Conservation (phyloP, 2,329 filamentous ascomycete species). For the Sporothrix brasiliensis region DNA sequence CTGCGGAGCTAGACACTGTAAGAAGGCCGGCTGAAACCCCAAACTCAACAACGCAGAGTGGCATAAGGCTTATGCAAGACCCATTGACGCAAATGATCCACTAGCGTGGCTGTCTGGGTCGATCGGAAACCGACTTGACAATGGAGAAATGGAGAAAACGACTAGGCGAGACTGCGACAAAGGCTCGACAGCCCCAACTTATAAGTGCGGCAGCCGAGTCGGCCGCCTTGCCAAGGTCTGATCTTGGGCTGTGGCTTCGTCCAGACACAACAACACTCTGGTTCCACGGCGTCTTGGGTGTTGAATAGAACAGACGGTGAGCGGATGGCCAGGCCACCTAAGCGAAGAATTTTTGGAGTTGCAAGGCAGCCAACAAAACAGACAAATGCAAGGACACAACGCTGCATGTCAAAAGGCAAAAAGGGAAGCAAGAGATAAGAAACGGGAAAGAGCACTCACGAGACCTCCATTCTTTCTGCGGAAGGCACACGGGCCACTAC, state of each 20-base stretch:
- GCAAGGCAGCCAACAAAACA: neutral
- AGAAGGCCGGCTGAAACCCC: slow-evolving; percentile 19
- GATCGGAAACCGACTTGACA: slow-evolving; percentile 2
- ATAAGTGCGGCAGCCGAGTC: neutral
- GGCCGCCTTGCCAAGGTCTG: neutral
- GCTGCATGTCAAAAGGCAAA: neutral
- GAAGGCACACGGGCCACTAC: neutral
- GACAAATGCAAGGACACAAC: neutral
- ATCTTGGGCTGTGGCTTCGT: slow-evolving; percentile 2
- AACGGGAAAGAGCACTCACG: slow-evolving; percentile 2
- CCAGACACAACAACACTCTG: slow-evolving; percentile 14
- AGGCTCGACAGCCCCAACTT: neutral
- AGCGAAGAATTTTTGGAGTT: neutral
- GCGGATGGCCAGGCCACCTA: neutral
- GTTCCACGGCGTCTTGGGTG: neutral
- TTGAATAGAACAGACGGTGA: neutral
- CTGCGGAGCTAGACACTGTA: slow-evolving; percentile 1
- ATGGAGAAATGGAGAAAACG: neutral
- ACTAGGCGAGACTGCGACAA: neutral
- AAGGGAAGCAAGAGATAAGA: neutral
- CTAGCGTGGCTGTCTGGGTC: neutral
- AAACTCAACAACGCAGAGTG: slow-evolving; percentile 13
- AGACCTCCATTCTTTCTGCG: slow-evolving; percentile 4
- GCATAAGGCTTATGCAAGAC: slow-evolving; percentile 17
- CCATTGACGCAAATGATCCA: slow-evolving; percentile 6